phyloP scores from a whole-genome alignment of 768 basidiomycete genomes.

The Russula sp. region DNA sequence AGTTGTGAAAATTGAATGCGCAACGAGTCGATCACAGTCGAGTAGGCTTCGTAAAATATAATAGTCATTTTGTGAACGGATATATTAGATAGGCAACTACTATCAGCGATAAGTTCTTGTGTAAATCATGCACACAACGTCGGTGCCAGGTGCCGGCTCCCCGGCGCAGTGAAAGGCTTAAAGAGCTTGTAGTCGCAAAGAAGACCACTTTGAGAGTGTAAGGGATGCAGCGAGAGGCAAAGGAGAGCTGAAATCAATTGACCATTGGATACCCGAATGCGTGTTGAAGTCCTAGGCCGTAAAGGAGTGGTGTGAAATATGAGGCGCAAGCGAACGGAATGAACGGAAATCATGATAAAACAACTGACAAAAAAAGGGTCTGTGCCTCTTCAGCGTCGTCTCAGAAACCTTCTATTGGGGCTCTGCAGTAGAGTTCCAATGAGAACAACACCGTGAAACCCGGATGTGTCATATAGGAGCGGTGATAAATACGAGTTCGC shows the following conservation, averaged over 20 bases:
- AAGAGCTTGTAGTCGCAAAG: neutral
- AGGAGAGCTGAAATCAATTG: neutral
- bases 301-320: neutral
- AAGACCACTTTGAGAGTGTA: neutral
- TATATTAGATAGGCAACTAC: too few relatives aligned
- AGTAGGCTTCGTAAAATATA: neutral
- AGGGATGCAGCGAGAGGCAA: neutral
- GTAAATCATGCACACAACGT: neutral
- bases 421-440: neutral
- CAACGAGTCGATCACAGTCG: neutral
- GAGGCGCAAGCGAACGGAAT: neutral
- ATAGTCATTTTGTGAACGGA: neutral
- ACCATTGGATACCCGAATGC: neutral
- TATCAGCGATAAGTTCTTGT: neutral
- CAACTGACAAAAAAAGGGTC: neutral
- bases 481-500: neutral
- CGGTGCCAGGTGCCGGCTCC: conserved; percentile 12
- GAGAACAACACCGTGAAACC: neutral
- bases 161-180: conserved; percentile 3
- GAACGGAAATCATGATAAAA: neutral
- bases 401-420: neutral
- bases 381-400: neutral
- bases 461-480: neutral
- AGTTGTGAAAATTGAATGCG: neutral
- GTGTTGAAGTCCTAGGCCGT: neutral